Conservation (phyloP, 129 eudicot species). For the Rutidosis leptorrhynchoides region DNA sequence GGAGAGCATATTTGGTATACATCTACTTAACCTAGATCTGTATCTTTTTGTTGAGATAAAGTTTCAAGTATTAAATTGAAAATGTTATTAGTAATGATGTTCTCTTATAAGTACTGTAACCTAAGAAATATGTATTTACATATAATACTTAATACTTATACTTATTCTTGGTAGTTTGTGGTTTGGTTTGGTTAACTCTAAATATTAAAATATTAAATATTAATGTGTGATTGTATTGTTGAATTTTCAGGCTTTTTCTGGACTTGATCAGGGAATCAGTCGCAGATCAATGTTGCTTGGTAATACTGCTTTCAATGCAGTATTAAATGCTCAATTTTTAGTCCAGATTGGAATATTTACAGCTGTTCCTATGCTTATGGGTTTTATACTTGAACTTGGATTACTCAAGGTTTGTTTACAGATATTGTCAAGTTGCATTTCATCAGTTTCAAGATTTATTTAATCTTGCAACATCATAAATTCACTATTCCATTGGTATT, state of each 20-base stretch:
- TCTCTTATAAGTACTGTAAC: conserved; percentile 2
- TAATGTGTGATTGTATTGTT: conserved; percentile 12
- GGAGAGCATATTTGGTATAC: conserved; percentile 86
- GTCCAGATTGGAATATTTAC: conserved; percentile 98
- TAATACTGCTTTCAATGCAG: conserved; percentile 90
- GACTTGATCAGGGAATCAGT: conserved; percentile 81
- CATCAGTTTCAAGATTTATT: neutral
- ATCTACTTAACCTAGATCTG: neutral
- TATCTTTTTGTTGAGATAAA: neutral
- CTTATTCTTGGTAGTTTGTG: neutral
- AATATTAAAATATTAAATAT: no score
- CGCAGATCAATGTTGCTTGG: conserved; percentile 46
- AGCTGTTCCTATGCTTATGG: conserved; percentile 97
- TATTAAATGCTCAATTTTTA: conserved; percentile 84
- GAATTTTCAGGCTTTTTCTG: conserved; percentile 84
- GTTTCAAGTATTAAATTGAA: neutral
- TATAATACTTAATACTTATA: no score
- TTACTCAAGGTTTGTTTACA: conserved; percentile 64
- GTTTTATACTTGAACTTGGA: conserved; percentile 85
- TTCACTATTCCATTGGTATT: neutral
- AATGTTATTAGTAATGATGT: neutral
- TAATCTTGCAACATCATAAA: neutral
- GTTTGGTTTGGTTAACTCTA: neutral
- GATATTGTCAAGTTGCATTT: neutral
- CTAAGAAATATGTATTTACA: neutral